Base-by-base conservation (phyloP, 1,139 yeast species). In the Magnusiomyces ingens region DNA sequence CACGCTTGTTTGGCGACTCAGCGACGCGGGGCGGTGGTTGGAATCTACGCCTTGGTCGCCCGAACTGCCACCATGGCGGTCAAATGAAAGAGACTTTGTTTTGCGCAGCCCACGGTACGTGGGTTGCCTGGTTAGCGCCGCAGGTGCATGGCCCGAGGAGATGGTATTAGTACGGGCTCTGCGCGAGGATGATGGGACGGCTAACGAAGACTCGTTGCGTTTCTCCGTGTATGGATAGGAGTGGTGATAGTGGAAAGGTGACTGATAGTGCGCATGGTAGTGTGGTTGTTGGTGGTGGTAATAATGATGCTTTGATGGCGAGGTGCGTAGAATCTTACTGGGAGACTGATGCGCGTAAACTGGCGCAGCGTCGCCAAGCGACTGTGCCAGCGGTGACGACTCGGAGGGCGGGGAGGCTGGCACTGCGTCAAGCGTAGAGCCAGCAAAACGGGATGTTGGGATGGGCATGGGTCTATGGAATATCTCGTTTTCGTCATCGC, bases 11-110 rank as follows among this genome's bases (percentile, higher is more conserved):
- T 49, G 53, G 3, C 55, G 51, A 18, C 42, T 32, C 38, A 48
- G 41, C 21, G 45, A 36, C 8, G n/a, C 5, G 49, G 18, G 46
- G 8, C 32, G 32, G 8, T 4, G 8, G 8, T 26, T 26, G 32
- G 32, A 26, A 8, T 26, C 32, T 26, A 8, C 4, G 8, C 32
- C 32, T 5, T 26, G 32, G 32, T 26, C 32, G 32, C 32, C 32
- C 4, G 32, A 26, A 8, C 8, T 26, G 52, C 35, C 18, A 35
- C 19, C 50, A 6, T 32, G 19, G n/a, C 17, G 18, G 18, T 55
- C 55, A 45, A 55, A 55, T 3, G 55, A 51, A 29, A 50, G 52
- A 2, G 57, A 51, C 32, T 52, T 55, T 43, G 55, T 50, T 38
- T 52, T 52, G 32, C 55, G 55, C 22, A 52, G 48, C 22, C 48